Evolutionary conservation across 345 rosid genomes (phyloP), one percentile per base, ranked within the genome.

Genomic region (Citrus medica): DNA sequence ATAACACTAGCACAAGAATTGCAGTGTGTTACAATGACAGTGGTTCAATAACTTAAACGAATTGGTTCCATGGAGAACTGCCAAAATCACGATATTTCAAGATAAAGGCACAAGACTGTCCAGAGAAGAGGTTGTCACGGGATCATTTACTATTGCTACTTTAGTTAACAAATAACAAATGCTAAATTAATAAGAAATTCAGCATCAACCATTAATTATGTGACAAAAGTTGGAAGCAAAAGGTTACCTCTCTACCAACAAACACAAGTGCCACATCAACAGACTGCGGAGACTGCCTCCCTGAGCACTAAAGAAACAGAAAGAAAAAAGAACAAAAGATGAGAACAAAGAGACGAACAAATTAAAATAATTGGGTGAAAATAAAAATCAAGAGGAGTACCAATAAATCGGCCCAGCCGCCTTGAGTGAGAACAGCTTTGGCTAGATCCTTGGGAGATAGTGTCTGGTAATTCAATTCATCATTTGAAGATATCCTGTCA

Each of bases 341-440:
- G 5, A 13, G 51, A 66, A 24, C 14, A 46, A 35, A 77, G 67
- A 76, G 3, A 17, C 0, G 21, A 27, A 46, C 25, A 33, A 24
- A 46, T 28, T 13, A 46, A 62, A 8, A 72, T 10, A 55, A 62
- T 37, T n/a, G 33, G 46, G 69, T 9, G 66, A 61, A 7, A 67
- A 63, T 48, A 35, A 14, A 60, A 30, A 17, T 17, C 61, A 68
- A 48, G 61, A 80, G 28, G 40, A 42, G 56, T 83, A 94, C 98
- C 93, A 96, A 86, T 59, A 93, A 82, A 79, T 92, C 86, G 33
- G 97, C 90, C 98, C 95, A 96, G 74, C 94, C 92, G 66, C 92
- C 94, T 79, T 85, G 84, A 64, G 84, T 83, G 61, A 94, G 84
- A 83, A 96, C 87, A 69, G 93, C 85, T 74, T 75, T 82, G 48